A percentile compares a stretch with the other conserved stretches of the same genome.
Evolutionary conservation across 768 basidiomycete genomes (phyloP).

Genomic region (Postia placenta): DNA sequence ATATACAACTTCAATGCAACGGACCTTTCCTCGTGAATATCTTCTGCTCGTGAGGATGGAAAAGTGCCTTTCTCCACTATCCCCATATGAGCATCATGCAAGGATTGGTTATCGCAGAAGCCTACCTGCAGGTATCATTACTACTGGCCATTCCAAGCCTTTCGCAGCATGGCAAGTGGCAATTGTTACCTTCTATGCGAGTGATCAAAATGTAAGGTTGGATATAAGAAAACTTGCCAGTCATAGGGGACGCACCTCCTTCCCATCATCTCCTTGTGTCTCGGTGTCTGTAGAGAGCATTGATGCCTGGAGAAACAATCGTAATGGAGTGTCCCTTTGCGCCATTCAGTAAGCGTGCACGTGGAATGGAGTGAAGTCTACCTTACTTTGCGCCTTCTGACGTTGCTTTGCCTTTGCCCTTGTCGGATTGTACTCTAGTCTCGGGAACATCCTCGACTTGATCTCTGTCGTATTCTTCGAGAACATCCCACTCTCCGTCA

Average conservation of each 20-base stretch:
- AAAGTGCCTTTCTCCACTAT: constrained; percentile 69
- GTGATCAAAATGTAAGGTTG: background rate
- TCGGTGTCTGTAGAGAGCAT: constrained; percentile 81
- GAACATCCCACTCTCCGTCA: constrained; percentile 8
- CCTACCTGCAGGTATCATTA: constrained; percentile 69
- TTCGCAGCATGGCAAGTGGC: constrained; percentile 88
- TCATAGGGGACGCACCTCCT: constrained; percentile 35
- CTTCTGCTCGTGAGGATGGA: constrained; percentile 69
- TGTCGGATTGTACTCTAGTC: background rate
- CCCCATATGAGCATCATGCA: background rate
- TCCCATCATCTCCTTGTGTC: constrained; percentile 45
- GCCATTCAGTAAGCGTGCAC: no score
- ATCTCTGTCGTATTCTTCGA: constrained; percentile 6
- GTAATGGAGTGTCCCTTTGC: constrained; percentile 43
- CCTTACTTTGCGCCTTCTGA: background rate
- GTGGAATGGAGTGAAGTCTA: background rate
- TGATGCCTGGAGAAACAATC: constrained; percentile 70
- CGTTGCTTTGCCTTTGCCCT: background rate
- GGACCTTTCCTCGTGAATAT: constrained; percentile 78
- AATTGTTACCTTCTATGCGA: constrained; percentile 73
- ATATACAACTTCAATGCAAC: background rate
- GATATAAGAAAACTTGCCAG: background rate
- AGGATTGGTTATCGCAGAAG: background rate
- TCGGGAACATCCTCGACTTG: constrained; percentile 3
- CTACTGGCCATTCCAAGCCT: constrained; percentile 89